phyloP scores from a whole-genome alignment of 225 moss, liverwort and hornwort species.

The Straminergon stramineum region DNA sequence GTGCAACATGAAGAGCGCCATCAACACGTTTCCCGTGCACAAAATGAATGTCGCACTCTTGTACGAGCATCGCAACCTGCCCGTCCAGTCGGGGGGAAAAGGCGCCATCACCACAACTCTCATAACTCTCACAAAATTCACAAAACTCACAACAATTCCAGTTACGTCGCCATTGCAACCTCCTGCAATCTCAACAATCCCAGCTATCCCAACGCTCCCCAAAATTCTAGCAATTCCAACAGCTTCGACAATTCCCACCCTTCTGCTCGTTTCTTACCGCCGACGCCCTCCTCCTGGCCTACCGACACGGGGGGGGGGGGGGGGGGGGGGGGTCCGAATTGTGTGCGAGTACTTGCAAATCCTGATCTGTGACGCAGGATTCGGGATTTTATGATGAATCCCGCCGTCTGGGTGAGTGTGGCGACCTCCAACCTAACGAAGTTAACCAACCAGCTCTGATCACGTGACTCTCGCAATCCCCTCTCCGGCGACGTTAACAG shows the following conservation, averaged over 20 bases:
- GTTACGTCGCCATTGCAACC: background rate
- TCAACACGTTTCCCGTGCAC: conserved; percentile 52
- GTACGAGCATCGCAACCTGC: conserved; percentile 51
- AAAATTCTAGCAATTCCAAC: background rate
- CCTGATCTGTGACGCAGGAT: background rate
- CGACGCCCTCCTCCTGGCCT: background rate
- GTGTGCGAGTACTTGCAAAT: too few species aligned
- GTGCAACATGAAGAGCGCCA: conserved; percentile 57
- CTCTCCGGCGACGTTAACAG: background rate
- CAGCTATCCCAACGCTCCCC: too few species aligned
- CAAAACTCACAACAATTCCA: background rate
- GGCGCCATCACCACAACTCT: conserved; percentile 9
- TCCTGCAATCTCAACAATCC: background rate
- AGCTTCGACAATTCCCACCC: background rate
- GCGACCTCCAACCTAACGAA: background rate
- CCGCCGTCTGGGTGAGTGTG: background rate
- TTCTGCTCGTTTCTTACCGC: background rate
- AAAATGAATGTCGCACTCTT: conserved; percentile 56
- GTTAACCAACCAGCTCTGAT: background rate
- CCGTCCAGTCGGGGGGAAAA: background rate
- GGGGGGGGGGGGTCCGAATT: too few species aligned
- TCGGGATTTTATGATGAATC: background rate
- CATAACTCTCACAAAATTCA: background rate
- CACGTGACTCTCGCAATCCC: background rate
- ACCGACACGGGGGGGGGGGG: too few species aligned